Conservation (phyloP, 306 rosid genomes). For the Comarum palustre region DNA sequence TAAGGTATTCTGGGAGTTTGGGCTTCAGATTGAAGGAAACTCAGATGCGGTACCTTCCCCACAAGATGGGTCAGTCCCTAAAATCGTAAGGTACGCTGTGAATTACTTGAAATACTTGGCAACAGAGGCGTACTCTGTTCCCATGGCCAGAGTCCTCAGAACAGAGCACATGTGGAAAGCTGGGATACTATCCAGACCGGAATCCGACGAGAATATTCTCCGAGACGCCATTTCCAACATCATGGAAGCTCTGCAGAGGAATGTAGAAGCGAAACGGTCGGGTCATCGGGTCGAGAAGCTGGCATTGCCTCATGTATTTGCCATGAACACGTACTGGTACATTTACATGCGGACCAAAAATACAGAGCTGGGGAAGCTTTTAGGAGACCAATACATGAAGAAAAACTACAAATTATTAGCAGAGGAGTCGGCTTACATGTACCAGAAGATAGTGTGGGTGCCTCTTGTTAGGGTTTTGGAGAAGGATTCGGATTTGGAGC, state of each 20-base stretch:
- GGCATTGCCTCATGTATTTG: conserved; percentile 40
- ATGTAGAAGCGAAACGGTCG: conserved; percentile 58
- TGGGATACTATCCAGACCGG: conserved; percentile 37
- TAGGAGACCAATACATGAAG: conserved; percentile 61
- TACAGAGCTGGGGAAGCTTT: conserved; percentile 66
- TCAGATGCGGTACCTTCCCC: conserved; percentile 67
- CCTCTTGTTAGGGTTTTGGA: conserved; percentile 49
- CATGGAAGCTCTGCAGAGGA: conserved; percentile 80
- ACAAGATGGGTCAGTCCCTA: conserved; percentile 74
- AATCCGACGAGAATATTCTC: conserved; percentile 43
- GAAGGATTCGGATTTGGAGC: conserved; percentile 39
- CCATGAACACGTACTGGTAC: conserved; percentile 88
- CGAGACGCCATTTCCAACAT: conserved; percentile 53
- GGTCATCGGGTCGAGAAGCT: conserved; percentile 48
- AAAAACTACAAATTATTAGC: conserved; percentile 55
- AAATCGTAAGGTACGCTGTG: conserved; percentile 67
- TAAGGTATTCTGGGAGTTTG: conserved; percentile 82
- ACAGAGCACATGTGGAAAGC: conserved; percentile 73
- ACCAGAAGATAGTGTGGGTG: conserved; percentile 72
- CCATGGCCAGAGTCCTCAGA: conserved; percentile 66
- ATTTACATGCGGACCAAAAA: conserved; percentile 75
- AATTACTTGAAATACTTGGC: conserved; percentile 77
- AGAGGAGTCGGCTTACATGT: conserved; percentile 74
- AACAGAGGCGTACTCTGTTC: conserved; percentile 41
- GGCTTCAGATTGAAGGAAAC: conserved; percentile 72